phyloP scores from a whole-genome alignment of 2,329 filamentous ascomycete species.

The Fusarium longipes region DNA sequence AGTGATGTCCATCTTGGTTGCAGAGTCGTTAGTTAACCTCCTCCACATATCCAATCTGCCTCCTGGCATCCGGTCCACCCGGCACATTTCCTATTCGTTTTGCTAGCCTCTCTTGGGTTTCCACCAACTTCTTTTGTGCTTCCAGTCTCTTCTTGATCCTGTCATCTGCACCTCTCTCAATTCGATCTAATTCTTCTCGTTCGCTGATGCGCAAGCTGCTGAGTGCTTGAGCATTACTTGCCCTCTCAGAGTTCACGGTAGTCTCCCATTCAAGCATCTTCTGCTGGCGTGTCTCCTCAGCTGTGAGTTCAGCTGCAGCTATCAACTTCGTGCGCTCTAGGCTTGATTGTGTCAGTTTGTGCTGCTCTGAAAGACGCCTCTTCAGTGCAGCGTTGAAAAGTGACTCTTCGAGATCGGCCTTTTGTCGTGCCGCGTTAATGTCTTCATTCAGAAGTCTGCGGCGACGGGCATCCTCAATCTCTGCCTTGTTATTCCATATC shows the following conservation, averaged over 20 bases:
- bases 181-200: constrained; percentile 61
- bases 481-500: constrained; percentile 60
- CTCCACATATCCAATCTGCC: constrained; percentile 68
- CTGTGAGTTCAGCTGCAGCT: constrained; percentile 59
- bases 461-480: constrained; percentile 64
- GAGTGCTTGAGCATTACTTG: constrained; percentile 62
- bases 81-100: constrained; percentile 58
- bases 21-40: constrained; percentile 57
- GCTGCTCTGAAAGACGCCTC: constrained; percentile 59
- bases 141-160: constrained; percentile 59
- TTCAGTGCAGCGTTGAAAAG: constrained; percentile 49
- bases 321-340: constrained; percentile 58
- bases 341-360: constrained; percentile 59
- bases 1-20: constrained; percentile 4
- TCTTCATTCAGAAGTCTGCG: constrained; percentile 60
- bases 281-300: constrained; percentile 57
- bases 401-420: constrained; percentile 60
- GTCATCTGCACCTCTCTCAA: constrained; percentile 60
- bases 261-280: constrained; percentile 63
- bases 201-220: constrained; percentile 62
- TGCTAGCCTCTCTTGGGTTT: constrained; percentile 57
- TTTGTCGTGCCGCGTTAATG: constrained; percentile 56
- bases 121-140: constrained; percentile 65
- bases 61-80: constrained; percentile 47
- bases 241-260: constrained; percentile 57